phyloP scores from a whole-genome alignment of 495 filamentous ascomycete genomes.

The Penicillium ucsense region DNA sequence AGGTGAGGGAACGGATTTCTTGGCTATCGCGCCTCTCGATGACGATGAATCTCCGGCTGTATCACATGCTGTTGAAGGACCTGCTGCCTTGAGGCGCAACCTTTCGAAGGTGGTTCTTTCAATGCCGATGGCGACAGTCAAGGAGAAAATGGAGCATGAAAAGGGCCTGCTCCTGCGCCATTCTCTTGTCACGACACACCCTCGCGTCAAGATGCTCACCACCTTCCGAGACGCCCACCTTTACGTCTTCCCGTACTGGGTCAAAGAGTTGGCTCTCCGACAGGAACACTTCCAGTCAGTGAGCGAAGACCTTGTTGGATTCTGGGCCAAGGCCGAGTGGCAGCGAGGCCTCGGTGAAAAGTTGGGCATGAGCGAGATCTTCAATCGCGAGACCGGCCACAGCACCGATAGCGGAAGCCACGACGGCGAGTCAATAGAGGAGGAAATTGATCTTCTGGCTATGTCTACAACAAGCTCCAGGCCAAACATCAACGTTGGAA shows the following conservation, averaged over 20 bases:
- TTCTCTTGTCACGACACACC: conserved; percentile 58
- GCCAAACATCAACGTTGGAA: conserved; percentile 3
- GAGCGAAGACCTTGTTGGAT: conserved; percentile 85
- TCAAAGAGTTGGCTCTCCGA: conserved; percentile 64
- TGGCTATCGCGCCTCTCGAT: conserved; percentile 59
- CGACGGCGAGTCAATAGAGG: conserved; percentile 39
- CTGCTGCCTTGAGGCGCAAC: conserved; percentile 50
- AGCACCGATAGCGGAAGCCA: conserved; percentile 25
- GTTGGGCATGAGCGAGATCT: conserved; percentile 58
- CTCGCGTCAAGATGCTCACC: conserved; percentile 64
- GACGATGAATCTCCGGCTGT: conserved; percentile 38
- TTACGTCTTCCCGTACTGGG: conserved; percentile 89
- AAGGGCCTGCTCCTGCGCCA: conserved; percentile 63
- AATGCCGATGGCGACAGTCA: conserved; percentile 74
- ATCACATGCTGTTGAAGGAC: conserved; percentile 37
- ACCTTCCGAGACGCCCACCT: conserved; percentile 83
- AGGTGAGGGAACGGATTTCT: conserved; percentile 84
- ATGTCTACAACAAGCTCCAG: conserved; percentile 47
- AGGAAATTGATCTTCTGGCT: conserved; percentile 52
- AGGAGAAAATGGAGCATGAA: conserved; percentile 64
- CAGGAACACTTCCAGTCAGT: conserved; percentile 79
- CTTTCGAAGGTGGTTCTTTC: conserved; percentile 62
- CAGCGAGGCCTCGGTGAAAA: conserved; percentile 71
- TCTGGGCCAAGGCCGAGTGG: conserved; percentile 93
- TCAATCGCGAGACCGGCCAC: conserved; percentile 32